Percentiles rank a stretch among this genome's conserved stretches.
phyloP scores from a whole-genome alignment of 2,329 filamentous ascomycete species.

The Colletotrichum tanaceti region DNA sequence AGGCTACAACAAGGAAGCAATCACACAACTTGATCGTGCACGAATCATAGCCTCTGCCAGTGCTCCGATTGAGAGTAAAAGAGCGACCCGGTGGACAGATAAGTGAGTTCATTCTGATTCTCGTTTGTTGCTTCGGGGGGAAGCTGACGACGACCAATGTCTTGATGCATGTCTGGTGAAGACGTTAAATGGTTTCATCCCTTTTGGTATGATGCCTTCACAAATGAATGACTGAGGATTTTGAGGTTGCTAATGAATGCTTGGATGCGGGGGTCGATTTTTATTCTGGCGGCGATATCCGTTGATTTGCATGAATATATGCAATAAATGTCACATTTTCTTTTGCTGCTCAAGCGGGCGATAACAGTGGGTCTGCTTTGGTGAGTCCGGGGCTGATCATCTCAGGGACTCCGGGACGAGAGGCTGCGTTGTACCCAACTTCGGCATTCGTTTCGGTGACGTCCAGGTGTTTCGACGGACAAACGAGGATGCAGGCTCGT shows the following conservation, averaged over 20 bases:
- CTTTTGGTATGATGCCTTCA: neutral
- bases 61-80: neutral
- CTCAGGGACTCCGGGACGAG: neutral
- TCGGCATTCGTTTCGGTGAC: neutral
- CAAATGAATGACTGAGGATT: neutral
- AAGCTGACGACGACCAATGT: neutral
- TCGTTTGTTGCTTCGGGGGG: neutral
- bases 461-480: neutral
- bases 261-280: neutral
- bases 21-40: constrained; percentile 20
- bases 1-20: neutral
- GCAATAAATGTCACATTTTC: neutral
- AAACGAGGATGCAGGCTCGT: neutral
- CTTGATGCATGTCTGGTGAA: neutral
- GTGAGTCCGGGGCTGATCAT: neutral
- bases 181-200: too few species aligned
- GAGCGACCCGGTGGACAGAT: neutral
- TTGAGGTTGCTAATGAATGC: neutral
- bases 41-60: neutral
- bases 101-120: neutral
- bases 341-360: neutral
- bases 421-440: neutral
- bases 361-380: too few species aligned
- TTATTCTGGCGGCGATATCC: neutral
- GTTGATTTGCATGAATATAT: neutral